Base-by-base conservation (phyloP, 345 rosid genomes). In the Balakata baccata region DNA sequence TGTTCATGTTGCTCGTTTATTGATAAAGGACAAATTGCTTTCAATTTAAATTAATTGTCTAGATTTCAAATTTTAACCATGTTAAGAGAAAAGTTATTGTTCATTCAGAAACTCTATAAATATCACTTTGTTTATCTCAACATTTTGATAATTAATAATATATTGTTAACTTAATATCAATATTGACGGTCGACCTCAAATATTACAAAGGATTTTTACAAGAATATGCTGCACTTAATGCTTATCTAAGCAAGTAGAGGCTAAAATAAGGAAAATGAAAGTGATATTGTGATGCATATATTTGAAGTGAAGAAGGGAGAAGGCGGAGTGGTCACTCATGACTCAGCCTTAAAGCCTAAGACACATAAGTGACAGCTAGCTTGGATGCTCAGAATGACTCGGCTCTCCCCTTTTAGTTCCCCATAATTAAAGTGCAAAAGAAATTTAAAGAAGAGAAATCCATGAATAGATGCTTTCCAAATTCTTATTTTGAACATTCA, bases 401-500 rank as follows among this genome's bases (percentile, higher is more conserved):
- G 51, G 64, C 50, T 62, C 37, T 25, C 56, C 29, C 58, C 53
- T 18, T 71, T 71, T 53, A 38, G 61, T 64, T 66, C 74, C 50
- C 39, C 25, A 46, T 5, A 11, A 38, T 69, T 49, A 79, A 82
- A 82, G 85, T 74, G 2, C 57, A 34, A 66, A 79, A 74, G 77
- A 82, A 79, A 77, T 80, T 1, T 10, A n/a, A 1, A 2, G 20
- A 54, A 68, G 13, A 51, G 45, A 12, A 67, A 66, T 43, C 34
- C 29, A 20, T 10, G 66, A 68, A 23, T 61, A 64, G 76, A 75
- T 54, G 80, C 84, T 75, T 83, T 78, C 74, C 54, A 22, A 41
- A 68, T 43, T 43, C 47, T 6, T 10, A 43, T 43, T 43, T 43
- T 43, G 47, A 43, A 43, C 47, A 43, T 43, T 43, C 47, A 43